Conservation (phyloP, 2,329 filamentous ascomycete genomes). For the Ceratocystis eucalypticola region DNA sequence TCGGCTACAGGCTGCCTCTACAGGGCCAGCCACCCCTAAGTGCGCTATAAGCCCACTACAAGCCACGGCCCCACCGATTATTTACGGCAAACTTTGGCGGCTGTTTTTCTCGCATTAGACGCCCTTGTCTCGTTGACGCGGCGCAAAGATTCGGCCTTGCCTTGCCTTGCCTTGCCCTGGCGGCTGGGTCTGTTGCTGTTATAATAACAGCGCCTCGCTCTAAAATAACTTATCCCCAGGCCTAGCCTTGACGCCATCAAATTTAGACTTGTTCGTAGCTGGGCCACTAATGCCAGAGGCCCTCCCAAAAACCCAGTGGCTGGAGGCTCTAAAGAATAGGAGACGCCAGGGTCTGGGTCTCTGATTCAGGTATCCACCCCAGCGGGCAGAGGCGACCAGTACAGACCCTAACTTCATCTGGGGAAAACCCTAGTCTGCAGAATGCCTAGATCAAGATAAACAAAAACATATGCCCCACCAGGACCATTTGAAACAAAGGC, state of each 20-base stretch:
- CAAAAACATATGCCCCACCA: not conserved
- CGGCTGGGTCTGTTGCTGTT: not conserved
- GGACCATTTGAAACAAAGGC: not conserved
- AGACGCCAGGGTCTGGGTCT: not conserved
- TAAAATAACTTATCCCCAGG: not conserved
- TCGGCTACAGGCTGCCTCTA: not conserved
- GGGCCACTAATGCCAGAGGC: too few relatives aligned
- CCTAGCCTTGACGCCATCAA: too few relatives aligned
- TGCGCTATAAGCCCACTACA: too few relatives aligned
- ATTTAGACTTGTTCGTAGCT: too few relatives aligned
- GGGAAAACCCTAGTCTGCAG: not conserved
- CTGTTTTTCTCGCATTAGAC: not conserved
- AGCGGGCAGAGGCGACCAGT: not conserved
- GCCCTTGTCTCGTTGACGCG: not conserved
- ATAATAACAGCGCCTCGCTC: not conserved
- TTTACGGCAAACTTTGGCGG: not conserved
- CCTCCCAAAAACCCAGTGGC: too few relatives aligned
- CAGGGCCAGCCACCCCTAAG: not conserved
- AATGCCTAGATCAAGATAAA: not conserved
- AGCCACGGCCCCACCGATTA: not conserved
- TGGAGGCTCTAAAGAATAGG: too few relatives aligned
- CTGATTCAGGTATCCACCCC: not conserved
- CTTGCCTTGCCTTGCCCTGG: too few relatives aligned
- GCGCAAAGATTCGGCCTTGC: too few relatives aligned
- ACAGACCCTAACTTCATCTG: not conserved